Evolutionary conservation across 331 rosid species (phyloP).

Genomic region (Malus hybrid): DNA sequence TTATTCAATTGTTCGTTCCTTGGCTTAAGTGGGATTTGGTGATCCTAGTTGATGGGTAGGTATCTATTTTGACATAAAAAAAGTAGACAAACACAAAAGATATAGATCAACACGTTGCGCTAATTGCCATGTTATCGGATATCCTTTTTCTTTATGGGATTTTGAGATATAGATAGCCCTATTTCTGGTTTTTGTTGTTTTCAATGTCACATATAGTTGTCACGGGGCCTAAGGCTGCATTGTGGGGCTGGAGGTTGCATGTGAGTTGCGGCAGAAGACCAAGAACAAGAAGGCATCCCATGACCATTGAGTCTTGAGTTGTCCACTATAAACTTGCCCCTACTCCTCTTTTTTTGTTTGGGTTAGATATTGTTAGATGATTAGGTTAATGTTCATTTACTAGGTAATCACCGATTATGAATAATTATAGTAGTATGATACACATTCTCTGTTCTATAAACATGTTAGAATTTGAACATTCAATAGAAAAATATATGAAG

Average conservation of each 20-base stretch:
- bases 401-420: too few species aligned
- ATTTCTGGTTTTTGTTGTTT: slow-evolving; percentile 1
- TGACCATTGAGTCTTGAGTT: slow-evolving; percentile 30
- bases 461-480: too few species aligned
- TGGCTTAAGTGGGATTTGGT: neutral
- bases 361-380: neutral
- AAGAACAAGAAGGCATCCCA: slow-evolving; percentile 5
- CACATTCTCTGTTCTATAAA: too few species aligned
- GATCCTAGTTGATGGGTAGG: neutral
- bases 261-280: slow-evolving; percentile 17
- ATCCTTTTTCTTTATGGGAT: too few species aligned
- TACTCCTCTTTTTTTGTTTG: neutral
- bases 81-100: neutral
- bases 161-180: neutral
- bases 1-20: neutral
- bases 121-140: neutral
- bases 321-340: slow-evolving; percentile 14
- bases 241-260: slow-evolving; percentile 19
- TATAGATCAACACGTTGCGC: neutral
- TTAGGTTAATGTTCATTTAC: too few species aligned
- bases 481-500: too few species aligned
- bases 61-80: neutral
- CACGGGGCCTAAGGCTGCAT: slow-evolving; percentile 11
- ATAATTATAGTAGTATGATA: too few species aligned
- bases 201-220: slow-evolving; percentile 11